phyloP scores from a whole-genome alignment of 345 rosid genomes.

The Acer negundo region DNA sequence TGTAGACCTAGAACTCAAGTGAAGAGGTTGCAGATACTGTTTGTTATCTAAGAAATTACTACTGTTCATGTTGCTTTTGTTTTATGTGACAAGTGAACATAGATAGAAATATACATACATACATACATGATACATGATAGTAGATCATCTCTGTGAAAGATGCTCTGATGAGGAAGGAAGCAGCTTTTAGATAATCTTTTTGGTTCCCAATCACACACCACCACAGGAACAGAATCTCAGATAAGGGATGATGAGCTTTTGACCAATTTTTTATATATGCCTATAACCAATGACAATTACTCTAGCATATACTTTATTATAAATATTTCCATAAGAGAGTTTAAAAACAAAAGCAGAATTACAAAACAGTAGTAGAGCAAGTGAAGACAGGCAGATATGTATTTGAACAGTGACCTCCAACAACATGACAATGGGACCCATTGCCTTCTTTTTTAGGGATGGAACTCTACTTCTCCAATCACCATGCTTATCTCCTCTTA shows the following conservation, averaged over 20 bases:
- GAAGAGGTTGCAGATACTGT: conserved; percentile 29
- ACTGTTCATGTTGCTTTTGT: conserved; percentile 19
- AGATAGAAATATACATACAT: neutral
- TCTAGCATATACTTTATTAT: conserved; percentile 9
- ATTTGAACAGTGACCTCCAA: conserved; percentile 43
- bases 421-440: conserved; percentile 45
- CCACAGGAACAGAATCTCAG: conserved; percentile 69
- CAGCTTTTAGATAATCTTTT: conserved; percentile 53
- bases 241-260: conserved; percentile 51
- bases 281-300: conserved; percentile 27
- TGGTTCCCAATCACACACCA: conserved; percentile 58
- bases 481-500: conserved; percentile 38
- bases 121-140: conserved; percentile 19
- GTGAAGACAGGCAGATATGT: conserved; percentile 37
- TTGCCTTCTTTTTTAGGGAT: conserved; percentile 20
- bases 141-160: conserved; percentile 33
- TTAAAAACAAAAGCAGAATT: conserved; percentile 33
- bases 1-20: conserved; percentile 14
- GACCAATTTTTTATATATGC: conserved; percentile 27
- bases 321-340: conserved; percentile 14
- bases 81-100: conserved; percentile 24
- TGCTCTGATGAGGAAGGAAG: conserved; percentile 50
- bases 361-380: neutral
- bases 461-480: conserved; percentile 34
- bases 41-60: conserved; percentile 8